Evolutionary conservation across 305 asterid species (phyloP).

Genomic region (Fraxinus dipetala): DNA sequence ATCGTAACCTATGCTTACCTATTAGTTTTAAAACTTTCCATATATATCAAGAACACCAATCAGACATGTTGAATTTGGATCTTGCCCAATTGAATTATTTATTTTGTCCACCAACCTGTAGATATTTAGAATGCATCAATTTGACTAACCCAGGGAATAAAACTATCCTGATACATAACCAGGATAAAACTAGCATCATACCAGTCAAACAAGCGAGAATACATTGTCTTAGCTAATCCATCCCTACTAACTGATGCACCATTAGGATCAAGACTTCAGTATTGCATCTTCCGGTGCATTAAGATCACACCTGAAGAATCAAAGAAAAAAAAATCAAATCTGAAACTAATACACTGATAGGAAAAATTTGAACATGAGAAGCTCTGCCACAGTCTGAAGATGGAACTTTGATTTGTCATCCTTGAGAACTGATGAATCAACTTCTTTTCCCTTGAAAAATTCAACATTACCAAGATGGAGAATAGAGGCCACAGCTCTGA

Average conservation of each 20-base stretch:
- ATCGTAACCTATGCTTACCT: constrained; percentile 50
- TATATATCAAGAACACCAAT: constrained; percentile 96
- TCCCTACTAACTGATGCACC: constrained; percentile 75
- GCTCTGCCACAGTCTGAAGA: constrained; percentile 71
- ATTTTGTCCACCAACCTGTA: constrained; percentile 92
- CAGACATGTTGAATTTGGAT: constrained; percentile 65
- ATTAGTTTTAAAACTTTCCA: constrained; percentile 86
- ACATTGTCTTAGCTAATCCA: constrained; percentile 71
- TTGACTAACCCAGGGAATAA: constrained; percentile 23
- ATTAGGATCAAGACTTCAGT: constrained; percentile 77
- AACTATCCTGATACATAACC: background rate
- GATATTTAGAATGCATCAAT: constrained; percentile 24
- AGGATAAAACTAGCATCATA: constrained; percentile 24
- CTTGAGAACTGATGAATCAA: constrained; percentile 71
- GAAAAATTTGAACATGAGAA: constrained; percentile 60
- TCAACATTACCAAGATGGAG: constrained; percentile 88
- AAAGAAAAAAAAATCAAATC: background rate
- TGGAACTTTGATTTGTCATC: constrained; percentile 80
- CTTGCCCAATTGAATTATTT: constrained; percentile 88
- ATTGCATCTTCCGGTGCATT: constrained; percentile 70
- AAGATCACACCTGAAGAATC: constrained; percentile 56
- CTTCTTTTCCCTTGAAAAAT: constrained; percentile 61
- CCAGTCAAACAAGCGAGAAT: constrained; percentile 87
- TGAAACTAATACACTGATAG: constrained; percentile 21
- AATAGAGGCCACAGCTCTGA: constrained; percentile 82